Evolutionary conservation across 768 basidiomycete species (phyloP), one percentile per base, ranked within the genome.

Genomic region (Pisolithus microcarpus): DNA sequence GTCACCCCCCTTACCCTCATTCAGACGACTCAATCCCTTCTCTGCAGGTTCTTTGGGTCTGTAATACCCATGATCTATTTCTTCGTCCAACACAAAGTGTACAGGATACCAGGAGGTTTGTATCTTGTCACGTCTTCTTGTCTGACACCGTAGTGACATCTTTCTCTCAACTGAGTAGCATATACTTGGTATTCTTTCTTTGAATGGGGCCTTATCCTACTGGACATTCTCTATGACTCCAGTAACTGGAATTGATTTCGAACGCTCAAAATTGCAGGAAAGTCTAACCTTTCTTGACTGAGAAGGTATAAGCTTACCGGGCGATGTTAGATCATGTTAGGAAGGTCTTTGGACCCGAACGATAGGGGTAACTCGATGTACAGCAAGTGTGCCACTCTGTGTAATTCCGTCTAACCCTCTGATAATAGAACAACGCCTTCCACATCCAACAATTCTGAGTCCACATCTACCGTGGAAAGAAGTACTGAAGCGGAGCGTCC

Each of bases 111-210:
- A 1, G 91, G 91, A 63, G 87, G 89, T 87, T 50, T 43, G 76
- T 56, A 31, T n/a, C 26, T 37, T 15, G 7, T 21, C 16, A 5
- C 13, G 3, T 2, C 38, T 38, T 42, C 38, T 43, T 18, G 6
- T 13, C 38, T 42, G 30, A 39, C 19, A 30, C 31, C 31, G 10
- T 34, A 11, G 21, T 31, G n/a, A 52, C 53, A 55, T 26, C 28
- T 31, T 7, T 45, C 38, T 47, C 36, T 28, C 18, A 10, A 31
- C 3, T n/a, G 8, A 15, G 49, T 58, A 90, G 91, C 92, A 10
- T 95, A 95, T 67, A 92, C 89, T 3, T 70, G 70, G 39, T 95
- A 93, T 60, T 80, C 84, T 42, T 84, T 93, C 67, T 87, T 88
- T 58, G 92, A 95, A 68, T 95, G 92, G 92, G 73, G 72, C 7